Evolutionary conservation across 2,329 filamentous ascomycete genomes (phyloP), one percentile per base, ranked within the genome.

Genomic region (Phyllachora maydis): DNA sequence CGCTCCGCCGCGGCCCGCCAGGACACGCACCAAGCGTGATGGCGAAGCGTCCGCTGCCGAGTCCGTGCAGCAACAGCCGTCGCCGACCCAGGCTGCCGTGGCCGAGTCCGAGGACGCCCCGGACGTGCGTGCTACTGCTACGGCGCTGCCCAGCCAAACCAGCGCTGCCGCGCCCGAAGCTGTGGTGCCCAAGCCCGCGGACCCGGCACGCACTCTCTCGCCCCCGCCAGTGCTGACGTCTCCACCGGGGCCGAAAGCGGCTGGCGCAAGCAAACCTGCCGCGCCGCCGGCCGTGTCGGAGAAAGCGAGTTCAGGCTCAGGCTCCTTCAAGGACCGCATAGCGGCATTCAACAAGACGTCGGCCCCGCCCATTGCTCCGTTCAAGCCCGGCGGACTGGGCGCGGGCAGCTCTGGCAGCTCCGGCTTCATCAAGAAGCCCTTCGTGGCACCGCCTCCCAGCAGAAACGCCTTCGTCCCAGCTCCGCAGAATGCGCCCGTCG

Each of bases 321-420:
- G n/a, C n/a, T 81, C 88, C 2, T 95, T 98, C 54, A 83, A 67
- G 42, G 88, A 95, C 49, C 77, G 88, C 31, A 92, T 98, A 42
- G 88, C 88, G 16, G 85, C 88, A 21, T 98, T 98, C 54, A 98
- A 98, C 49, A 88, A 85, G 44, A 58, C 78, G 21, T 67, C 77
- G 18, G 81, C 82, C 5, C 69, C 82, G 3, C 88, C 88, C 6
- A 57, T 88, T 29, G 66, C 81, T n/a, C 88, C 88, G 1, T 85
- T 90, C 52, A 91, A 91, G 43, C 79, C 82, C 11, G 59, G 62
- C 29, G 67, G 67, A 3, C 50, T 73, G 14, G 49, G 59, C 27
- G n/a, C n/a, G n/a, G n/a, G n/a, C n/a, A n/a, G n/a, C n/a, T 53
- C 60, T 15, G 59, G 65, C 28, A 54, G 62, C 22, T 59, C 61